Conservation (phyloP, 2,329 filamentous ascomycete species). For the Pestalotiopsis sp. region DNA sequence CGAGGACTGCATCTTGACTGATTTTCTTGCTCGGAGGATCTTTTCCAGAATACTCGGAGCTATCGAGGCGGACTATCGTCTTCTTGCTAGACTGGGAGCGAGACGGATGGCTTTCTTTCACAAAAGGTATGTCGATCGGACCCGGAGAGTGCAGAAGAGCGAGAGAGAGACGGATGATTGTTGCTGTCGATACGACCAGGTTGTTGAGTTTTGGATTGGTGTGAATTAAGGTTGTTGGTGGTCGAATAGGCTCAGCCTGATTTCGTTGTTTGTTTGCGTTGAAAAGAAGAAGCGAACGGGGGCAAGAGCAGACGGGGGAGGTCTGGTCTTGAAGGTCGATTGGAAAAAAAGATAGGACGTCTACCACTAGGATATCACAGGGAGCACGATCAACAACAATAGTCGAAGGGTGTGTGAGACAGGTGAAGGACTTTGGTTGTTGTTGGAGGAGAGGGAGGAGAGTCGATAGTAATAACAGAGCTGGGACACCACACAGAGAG, state of each 20-base stretch:
- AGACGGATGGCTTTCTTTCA: background rate
- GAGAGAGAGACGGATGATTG: slow-evolving; percentile 9
- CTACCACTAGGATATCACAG: slow-evolving; percentile 22
- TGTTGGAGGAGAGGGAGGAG: slow-evolving; percentile 4
- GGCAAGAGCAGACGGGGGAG: slow-evolving; percentile 18
- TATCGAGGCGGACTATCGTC: slow-evolving; percentile 1
- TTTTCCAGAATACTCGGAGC: slow-evolving; percentile 7
- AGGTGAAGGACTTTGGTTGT: background rate
- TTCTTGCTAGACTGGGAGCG: background rate
- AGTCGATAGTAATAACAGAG: slow-evolving; percentile 10
- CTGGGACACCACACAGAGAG: slow-evolving; percentile 25
- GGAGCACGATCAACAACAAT: slow-evolving; percentile 13
- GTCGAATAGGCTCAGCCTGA: slow-evolving; percentile 33
- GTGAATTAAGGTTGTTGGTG: slow-evolving; percentile 14
- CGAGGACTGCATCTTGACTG: slow-evolving; percentile 46
- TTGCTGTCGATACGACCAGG: background rate
- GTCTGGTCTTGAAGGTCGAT: slow-evolving; percentile 8
- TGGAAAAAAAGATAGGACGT: slow-evolving; percentile 31
- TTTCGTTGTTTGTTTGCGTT: slow-evolving; percentile 14
- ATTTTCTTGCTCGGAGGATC: slow-evolving; percentile 6
- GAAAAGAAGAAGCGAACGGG: slow-evolving; percentile 30
- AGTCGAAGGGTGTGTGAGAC: background rate
- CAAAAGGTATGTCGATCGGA: background rate
- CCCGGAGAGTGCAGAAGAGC: background rate
- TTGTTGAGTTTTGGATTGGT: background rate